phyloP scores from a whole-genome alignment of 2,329 filamentous ascomycete species.

The Blumeria graminis region DNA sequence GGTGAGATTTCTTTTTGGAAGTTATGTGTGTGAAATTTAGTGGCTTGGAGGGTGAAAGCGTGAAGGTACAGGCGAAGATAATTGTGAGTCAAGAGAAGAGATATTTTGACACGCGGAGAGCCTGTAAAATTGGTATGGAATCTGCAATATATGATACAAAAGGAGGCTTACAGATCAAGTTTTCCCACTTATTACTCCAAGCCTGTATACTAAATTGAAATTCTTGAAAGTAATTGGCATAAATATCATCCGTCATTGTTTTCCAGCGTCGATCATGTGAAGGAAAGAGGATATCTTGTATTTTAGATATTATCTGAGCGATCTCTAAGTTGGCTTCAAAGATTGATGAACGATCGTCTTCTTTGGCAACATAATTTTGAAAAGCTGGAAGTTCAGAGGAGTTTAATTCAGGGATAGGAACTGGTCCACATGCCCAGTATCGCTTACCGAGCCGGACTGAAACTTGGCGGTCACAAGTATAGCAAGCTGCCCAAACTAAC shows the following conservation, averaged over 20 bases:
- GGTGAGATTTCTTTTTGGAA: conserved; percentile 9
- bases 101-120: conserved; percentile 40
- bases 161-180: conserved; percentile 28
- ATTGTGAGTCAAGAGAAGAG: conserved; percentile 44
- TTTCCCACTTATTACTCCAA: conserved; percentile 49
- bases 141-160: not conserved
- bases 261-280: conserved; percentile 45
- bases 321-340: conserved; percentile 49
- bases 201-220: conserved; percentile 42
- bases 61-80: conserved; percentile 52
- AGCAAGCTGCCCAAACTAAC: conserved; percentile 44
- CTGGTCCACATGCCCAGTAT: conserved; percentile 50
- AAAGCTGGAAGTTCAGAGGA: conserved; percentile 26
- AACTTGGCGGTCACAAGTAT: conserved; percentile 36
- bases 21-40: conserved; percentile 25
- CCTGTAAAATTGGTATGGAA: conserved; percentile 16
- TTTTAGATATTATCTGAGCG: conserved; percentile 48
- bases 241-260: conserved; percentile 44
- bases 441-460: conserved; percentile 47
- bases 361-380: conserved; percentile 29
- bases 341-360: conserved; percentile 42
- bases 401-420: conserved; percentile 32
- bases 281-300: conserved; percentile 50
- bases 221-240: conserved; percentile 54
- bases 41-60: conserved; percentile 53